Evolutionary conservation across 2,329 filamentous ascomycete species (phyloP).

Genomic region (Bipolaris victoriae): DNA sequence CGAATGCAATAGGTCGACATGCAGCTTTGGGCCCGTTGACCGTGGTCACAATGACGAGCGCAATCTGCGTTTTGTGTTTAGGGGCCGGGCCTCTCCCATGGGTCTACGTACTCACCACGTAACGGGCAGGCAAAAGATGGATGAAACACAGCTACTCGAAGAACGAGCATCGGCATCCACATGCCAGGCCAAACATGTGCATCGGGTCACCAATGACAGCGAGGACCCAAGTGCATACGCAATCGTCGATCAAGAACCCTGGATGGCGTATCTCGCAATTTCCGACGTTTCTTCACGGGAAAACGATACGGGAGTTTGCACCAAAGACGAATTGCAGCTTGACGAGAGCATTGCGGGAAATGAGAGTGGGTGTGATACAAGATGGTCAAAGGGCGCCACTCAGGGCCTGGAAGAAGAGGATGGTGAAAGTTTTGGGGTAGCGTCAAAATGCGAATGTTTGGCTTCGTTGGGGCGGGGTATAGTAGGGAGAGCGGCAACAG

Average conservation of each 20-base stretch:
- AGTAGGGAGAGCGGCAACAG: conserved; percentile 5
- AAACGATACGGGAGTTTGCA: conserved; percentile 15
- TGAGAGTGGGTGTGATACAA: conserved; percentile 19
- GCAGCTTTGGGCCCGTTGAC: conserved; percentile 27
- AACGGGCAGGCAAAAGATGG: conserved; percentile 15
- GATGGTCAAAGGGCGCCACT: conserved; percentile 38
- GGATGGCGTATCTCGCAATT: conserved; percentile 35
- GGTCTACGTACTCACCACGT: conserved; percentile 6
- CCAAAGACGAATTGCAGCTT: conserved; percentile 25
- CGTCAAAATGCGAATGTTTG: conserved; percentile 34
- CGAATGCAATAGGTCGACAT: conserved; percentile 7
- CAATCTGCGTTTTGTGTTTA: conserved; percentile 31
- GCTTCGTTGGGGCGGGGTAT: conserved; percentile 25
- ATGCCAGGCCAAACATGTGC: conserved; percentile 15
- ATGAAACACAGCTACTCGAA: conserved; percentile 20
- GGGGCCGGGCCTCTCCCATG: conserved; percentile 13
- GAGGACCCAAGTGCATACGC: conserved; percentile 9
- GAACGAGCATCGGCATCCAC: conserved; percentile 21
- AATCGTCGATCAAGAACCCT: conserved; percentile 38
- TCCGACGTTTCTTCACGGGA: conserved; percentile 29
- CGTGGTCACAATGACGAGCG: conserved; percentile 19
- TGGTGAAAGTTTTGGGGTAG: conserved; percentile 24
- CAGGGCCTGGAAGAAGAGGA: conserved; percentile 30
- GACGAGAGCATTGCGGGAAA: conserved; percentile 16
- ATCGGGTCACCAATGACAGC: conserved; percentile 14